Conservation (phyloP, 1,284 basidiomycete genomes). For the Tilletia indica region DNA sequence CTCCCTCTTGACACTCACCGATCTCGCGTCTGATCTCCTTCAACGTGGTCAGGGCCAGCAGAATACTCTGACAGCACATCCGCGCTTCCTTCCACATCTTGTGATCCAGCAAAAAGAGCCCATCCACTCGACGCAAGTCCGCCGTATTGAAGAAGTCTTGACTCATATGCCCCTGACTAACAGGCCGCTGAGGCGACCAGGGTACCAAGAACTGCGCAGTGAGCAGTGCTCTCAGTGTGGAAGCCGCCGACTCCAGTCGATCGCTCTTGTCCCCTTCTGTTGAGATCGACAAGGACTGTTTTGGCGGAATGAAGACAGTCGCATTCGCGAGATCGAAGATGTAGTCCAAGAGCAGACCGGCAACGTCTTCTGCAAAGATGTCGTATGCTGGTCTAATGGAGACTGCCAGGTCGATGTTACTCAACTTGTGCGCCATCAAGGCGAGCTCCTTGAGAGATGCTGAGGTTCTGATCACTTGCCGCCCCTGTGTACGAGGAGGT, state of each 20-base stretch:
- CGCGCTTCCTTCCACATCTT: slow-evolving; percentile 59
- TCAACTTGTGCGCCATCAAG: slow-evolving; percentile 61
- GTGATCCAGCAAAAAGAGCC: slow-evolving; percentile 47
- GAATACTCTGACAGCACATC: slow-evolving; percentile 75
- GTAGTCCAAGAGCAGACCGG: slow-evolving; percentile 58
- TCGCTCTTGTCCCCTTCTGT: too few species aligned
- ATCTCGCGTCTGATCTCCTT: slow-evolving; percentile 74
- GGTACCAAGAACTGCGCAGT: slow-evolving; percentile 54
- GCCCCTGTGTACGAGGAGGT: slow-evolving; percentile 56
- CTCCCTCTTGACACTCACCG: slow-evolving; percentile 60
- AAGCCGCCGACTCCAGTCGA: slow-evolving; percentile 60
- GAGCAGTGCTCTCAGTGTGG: slow-evolving; percentile 65
- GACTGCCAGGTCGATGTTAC: slow-evolving; percentile 86
- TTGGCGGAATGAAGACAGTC: slow-evolving; percentile 33
- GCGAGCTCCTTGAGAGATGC: slow-evolving; percentile 27
- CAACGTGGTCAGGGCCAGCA: slow-evolving; percentile 72
- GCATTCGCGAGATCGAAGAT: slow-evolving; percentile 48
- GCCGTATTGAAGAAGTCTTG: slow-evolving; percentile 44
- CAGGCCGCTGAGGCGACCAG: slow-evolving; percentile 33
- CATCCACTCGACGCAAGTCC: slow-evolving; percentile 45
- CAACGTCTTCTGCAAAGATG: slow-evolving; percentile 83
- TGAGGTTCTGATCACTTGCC: slow-evolving; percentile 80
- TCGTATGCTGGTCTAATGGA: slow-evolving; percentile 84
- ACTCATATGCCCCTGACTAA: slow-evolving; percentile 37
- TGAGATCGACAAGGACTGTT: not conserved